phyloP scores from a whole-genome alignment of 139 green algal genomes.

The Marvania coccoides region DNA sequence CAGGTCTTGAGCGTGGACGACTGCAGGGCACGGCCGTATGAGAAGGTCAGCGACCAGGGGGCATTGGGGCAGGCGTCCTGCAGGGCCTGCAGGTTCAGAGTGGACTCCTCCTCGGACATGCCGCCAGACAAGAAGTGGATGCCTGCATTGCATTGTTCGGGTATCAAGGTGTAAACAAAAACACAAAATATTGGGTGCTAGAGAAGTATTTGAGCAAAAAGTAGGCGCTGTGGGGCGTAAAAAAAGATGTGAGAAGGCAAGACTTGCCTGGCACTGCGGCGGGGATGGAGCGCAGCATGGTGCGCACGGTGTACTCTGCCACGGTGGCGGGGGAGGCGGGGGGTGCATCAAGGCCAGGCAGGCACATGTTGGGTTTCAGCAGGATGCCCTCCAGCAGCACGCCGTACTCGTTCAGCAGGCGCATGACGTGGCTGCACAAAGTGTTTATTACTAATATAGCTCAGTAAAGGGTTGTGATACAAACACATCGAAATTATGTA shows the following conservation, averaged over 20 bases:
- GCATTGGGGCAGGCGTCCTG: conserved; percentile 55
- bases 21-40: conserved; percentile 81
- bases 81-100: conserved; percentile 74
- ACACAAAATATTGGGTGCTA: too few species aligned
- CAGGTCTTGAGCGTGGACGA: conserved; percentile 43
- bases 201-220: too few species aligned
- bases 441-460: background rate
- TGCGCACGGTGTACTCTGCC: conserved; percentile 71
- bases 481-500: background rate
- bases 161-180: too few species aligned
- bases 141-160: too few species aligned
- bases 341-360: conserved; percentile 58
- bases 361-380: conserved; percentile 92
- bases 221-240: too few species aligned
- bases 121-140: conserved; percentile 49
- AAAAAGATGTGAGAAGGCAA: conserved; percentile 20
- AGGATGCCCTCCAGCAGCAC: conserved; percentile 85
- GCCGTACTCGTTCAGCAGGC: conserved; percentile 84
- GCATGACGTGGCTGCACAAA: conserved; percentile 69
- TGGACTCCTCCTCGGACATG: conserved; percentile 78
- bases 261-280: conserved; percentile 36
- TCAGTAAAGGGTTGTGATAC: background rate
- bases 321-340: conserved; percentile 47
- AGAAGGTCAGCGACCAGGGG: conserved; percentile 91
- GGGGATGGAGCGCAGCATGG: conserved; percentile 73